Evolutionary conservation across 805 yeast genomes (phyloP).

Genomic region (Metschnikowia matae): DNA sequence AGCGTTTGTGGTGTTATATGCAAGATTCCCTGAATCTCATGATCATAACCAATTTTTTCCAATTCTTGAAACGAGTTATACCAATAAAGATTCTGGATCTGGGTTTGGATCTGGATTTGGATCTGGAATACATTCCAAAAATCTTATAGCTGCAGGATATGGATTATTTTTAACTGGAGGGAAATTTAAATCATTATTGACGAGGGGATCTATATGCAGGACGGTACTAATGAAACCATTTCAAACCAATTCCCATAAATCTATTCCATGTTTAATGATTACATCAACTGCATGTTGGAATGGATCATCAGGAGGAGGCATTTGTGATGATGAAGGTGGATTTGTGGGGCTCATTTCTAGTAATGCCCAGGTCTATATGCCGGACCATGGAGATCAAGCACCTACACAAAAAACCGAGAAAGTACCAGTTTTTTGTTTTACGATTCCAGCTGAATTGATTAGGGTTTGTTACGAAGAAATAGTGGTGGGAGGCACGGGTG

Average conservation of each 20-base stretch:
- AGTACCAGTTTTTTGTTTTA: constrained; percentile 27
- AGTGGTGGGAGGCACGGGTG: not conserved
- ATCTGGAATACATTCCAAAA: too few species aligned
- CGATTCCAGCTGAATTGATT: constrained; percentile 33
- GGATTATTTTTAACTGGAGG: constrained; percentile 33
- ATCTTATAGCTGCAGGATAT: constrained; percentile 35
- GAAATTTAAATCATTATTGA: constrained; percentile 25
- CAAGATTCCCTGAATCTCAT: not conserved
- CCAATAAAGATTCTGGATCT: constrained; percentile 13
- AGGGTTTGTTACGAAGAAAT: constrained; percentile 19
- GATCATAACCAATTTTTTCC: not conserved
- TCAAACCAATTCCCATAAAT: not conserved
- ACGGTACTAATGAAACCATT: constrained; percentile 13
- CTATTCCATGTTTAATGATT: constrained; percentile 22
- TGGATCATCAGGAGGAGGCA: constrained; percentile 49
- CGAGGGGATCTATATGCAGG: constrained; percentile 31
- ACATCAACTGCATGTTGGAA: constrained; percentile 47
- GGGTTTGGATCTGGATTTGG: too few species aligned
- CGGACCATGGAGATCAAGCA: constrained; percentile 6
- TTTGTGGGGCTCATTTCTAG: constrained; percentile 43
- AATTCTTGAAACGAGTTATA: not conserved
- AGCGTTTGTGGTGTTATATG: constrained; percentile 30
- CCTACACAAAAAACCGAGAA: constrained; percentile 22
- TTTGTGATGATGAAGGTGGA: constrained; percentile 22
- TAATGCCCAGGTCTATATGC: constrained; percentile 36